Evolutionary conservation across 306 rosid genomes (phyloP).

Genomic region (Castanea crenata): DNA sequence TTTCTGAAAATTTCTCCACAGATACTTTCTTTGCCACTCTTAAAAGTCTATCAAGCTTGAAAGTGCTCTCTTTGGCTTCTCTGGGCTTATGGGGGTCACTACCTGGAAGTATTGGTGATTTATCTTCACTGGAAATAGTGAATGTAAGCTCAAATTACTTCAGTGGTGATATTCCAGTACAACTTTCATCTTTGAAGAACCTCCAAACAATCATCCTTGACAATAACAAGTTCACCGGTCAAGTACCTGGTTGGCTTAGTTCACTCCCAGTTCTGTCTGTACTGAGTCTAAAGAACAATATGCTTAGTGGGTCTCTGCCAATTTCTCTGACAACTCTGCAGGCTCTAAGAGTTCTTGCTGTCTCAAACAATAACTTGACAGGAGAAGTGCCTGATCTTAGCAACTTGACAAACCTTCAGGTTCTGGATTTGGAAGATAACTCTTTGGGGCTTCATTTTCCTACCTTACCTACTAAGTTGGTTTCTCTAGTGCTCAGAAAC

Average conservation of each 20-base stretch:
- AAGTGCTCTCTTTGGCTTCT: conserved; percentile 76
- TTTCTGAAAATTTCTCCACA: conserved; percentile 45
- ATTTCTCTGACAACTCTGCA: conserved; percentile 45
- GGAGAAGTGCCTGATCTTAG: conserved; percentile 73
- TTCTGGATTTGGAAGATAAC: conserved; percentile 66
- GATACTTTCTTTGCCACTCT: conserved; percentile 55
- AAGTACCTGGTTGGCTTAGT: conserved; percentile 53
- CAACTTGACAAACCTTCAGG: conserved; percentile 67
- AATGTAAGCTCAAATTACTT: conserved; percentile 71
- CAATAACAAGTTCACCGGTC: conserved; percentile 57
- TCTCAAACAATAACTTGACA: conserved; percentile 60
- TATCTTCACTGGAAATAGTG: conserved; percentile 75
- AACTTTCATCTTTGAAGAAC: conserved; percentile 52
- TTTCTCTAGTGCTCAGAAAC: conserved; percentile 65
- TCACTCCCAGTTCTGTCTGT: conserved; percentile 67
- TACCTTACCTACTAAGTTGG: conserved; percentile 52
- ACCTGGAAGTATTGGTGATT: conserved; percentile 43
- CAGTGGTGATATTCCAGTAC: conserved; percentile 53
- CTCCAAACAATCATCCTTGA: conserved; percentile 79
- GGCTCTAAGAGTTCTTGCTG: conserved; percentile 57
- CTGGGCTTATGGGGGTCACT: conserved; percentile 72
- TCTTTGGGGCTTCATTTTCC: conserved; percentile 78
- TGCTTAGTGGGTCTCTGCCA: conserved; percentile 60
- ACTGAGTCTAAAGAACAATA: conserved; percentile 64
- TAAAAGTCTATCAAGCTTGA: conserved; percentile 45